phyloP scores from a whole-genome alignment of 257 asterid species.

The Solanum corneliomulleri region DNA sequence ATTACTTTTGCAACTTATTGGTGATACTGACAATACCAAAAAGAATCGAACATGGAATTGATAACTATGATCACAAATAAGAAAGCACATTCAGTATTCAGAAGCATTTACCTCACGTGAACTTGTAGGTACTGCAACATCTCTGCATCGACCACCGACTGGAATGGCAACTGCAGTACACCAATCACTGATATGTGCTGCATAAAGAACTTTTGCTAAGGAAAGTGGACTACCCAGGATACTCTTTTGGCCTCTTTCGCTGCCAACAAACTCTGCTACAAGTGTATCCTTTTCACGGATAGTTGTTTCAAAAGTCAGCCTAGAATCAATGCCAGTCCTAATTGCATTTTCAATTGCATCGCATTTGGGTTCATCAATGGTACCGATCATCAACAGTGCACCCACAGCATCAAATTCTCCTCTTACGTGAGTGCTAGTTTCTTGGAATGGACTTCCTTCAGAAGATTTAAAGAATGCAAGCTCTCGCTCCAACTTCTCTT shows the following conservation, averaged over 20 bases:
- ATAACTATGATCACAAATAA: background rate
- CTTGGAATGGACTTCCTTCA: slow-evolving; percentile 63
- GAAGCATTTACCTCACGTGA: slow-evolving; percentile 36
- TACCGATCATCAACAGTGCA: slow-evolving; percentile 44
- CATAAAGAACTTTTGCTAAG: slow-evolving; percentile 54
- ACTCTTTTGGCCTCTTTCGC: slow-evolving; percentile 36
- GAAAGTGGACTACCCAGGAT: slow-evolving; percentile 55
- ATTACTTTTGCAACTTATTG: background rate
- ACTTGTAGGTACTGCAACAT: slow-evolving; percentile 34
- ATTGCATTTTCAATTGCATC: slow-evolving; percentile 49
- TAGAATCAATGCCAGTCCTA: slow-evolving; percentile 67
- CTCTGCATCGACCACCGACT: slow-evolving; percentile 70
- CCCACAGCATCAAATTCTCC: slow-evolving; percentile 68
- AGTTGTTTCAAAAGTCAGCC: slow-evolving; percentile 56
- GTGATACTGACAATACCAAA: background rate
- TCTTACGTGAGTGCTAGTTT: slow-evolving; percentile 53
- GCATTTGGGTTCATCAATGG: slow-evolving; percentile 31
- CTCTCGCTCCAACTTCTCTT: slow-evolving; percentile 76
- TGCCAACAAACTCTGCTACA: slow-evolving; percentile 56
- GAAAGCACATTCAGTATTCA: background rate
- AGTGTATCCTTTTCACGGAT: slow-evolving; percentile 56
- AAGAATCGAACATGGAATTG: background rate
- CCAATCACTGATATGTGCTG: slow-evolving; percentile 63
- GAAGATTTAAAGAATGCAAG: slow-evolving; percentile 53
- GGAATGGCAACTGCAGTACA: slow-evolving; percentile 79